Percentiles rank a stretch among this genome's conserved stretches.
phyloP scores from a whole-genome alignment of 1,139 yeast genomes.

The Candida freyschussii region DNA sequence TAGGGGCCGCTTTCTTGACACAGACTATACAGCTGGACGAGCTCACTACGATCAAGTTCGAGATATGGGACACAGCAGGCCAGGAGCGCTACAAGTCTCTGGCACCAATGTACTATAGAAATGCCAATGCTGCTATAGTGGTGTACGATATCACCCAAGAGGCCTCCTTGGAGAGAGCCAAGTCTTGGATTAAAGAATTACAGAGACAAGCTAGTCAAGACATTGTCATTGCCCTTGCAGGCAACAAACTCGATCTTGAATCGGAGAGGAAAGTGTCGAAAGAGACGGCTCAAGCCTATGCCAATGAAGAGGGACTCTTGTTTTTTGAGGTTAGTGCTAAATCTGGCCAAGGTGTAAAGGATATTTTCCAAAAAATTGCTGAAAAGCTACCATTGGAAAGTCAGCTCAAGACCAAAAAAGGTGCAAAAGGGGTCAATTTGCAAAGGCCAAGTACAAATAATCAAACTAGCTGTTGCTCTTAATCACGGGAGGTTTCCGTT shows the following conservation, averaged over 20 bases:
- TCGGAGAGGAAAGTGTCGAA: constrained; percentile 49
- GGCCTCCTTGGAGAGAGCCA: constrained; percentile 80
- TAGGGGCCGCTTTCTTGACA: constrained; percentile 95
- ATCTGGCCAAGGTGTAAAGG: constrained; percentile 76
- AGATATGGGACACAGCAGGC: constrained; percentile 89
- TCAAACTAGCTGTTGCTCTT: constrained; percentile 35
- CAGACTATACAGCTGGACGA: constrained; percentile 72
- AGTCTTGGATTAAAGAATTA: constrained; percentile 93
- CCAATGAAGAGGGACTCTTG: constrained; percentile 69
- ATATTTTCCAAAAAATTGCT: constrained; percentile 82
- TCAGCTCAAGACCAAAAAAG: constrained; percentile 26
- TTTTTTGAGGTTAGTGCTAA: constrained; percentile 95
- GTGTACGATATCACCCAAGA: constrained; percentile 68
- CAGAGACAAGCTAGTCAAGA: constrained; percentile 85
- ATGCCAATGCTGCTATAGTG: constrained; percentile 79
- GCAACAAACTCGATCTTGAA: constrained; percentile 71
- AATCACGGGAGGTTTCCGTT: constrained; percentile 1
- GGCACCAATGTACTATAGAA: constrained; percentile 84
- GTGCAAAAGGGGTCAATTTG: constrained; percentile 32
- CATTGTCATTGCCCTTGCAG: constrained; percentile 81
- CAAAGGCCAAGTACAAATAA: constrained; percentile 45
- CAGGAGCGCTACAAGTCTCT: constrained; percentile 78
- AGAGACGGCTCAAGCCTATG: constrained; percentile 52
- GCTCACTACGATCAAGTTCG: constrained; percentile 62
- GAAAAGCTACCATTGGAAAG: constrained; percentile 49